Evolutionary conservation across 1,284 basidiomycete genomes (phyloP), one percentile per base, ranked within the genome.

Genomic region (Irpex sp.): DNA sequence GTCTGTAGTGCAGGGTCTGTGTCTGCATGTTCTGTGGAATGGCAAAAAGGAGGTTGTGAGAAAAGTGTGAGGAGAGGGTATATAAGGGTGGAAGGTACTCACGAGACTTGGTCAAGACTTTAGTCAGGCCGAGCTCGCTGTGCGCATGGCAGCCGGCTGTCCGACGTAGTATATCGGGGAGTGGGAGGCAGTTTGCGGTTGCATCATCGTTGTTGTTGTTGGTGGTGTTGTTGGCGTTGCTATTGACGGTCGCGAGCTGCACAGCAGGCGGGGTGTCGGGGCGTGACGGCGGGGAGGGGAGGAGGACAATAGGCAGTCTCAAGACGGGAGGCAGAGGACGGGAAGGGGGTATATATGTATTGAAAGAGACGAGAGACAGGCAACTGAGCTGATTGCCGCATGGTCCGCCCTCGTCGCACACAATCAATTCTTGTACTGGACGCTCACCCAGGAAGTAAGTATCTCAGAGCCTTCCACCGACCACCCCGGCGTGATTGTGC

Each of bases 101-200:
- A 69, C 68, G 51, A 66, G 57, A 37, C 64, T 57, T 21, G 67
- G 63, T 39, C 59, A 63, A 31, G 66, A 58, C 61, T 68, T 68
- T 54, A 59, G 56, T 66, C 68, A 67, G 31, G 59, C 58, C 37
- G 65, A 55, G 63, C 58, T 56, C 26, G 58, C 35, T n/a, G 59
- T 61, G 54, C 67, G 60, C 59, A 69, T 65, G 60, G 64, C 60
- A n/a, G 61, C 58, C 26, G 62, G 61, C 31, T 65, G 64, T 5
- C 71, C 71, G 63, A 69, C 64, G 54, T 65, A 65, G 61, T 65
- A 62, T 47, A 65, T 65, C n/a, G 63, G 63, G 5, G 63, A 61
- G 61, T 55, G 47, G n/a, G 58, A 60, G 33, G 63, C 35, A 11
- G 63, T 57, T 57, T 65, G 51, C 11, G 62, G 53, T 57, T 65